phyloP scores from a whole-genome alignment of 352 stramenopile species.

The Pythium graminicola region DNA sequence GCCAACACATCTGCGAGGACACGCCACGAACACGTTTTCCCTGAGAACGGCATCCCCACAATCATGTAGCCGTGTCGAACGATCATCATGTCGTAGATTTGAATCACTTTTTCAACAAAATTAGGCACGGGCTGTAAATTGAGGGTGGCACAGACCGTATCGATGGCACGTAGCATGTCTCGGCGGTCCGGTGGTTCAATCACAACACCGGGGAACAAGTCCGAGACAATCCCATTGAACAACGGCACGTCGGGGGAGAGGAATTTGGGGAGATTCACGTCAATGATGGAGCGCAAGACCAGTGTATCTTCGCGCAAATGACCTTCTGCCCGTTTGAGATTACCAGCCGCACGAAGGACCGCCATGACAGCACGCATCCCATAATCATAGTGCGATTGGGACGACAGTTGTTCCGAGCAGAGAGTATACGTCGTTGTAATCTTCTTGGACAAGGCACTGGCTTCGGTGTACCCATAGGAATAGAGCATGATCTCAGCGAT shows the following conservation, averaged over 20 bases:
- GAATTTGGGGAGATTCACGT: constrained; percentile 96
- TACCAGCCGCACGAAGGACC: constrained; percentile 84
- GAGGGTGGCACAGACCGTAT: constrained; percentile 72
- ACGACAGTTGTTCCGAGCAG: constrained; percentile 85
- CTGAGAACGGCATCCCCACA: constrained; percentile 91
- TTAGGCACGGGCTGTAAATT: constrained; percentile 87
- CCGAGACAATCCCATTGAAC: constrained; percentile 94
- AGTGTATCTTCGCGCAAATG: constrained; percentile 92
- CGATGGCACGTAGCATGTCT: constrained; percentile 85
- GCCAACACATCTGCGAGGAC: constrained; percentile 88
- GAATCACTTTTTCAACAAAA: constrained; percentile 92
- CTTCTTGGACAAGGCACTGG: constrained; percentile 55
- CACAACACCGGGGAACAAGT: constrained; percentile 92
- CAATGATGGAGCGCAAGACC: constrained; percentile 90
- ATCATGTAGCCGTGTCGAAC: constrained; percentile 96
- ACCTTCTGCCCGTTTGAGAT: constrained; percentile 88
- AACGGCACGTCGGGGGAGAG: constrained; percentile 92
- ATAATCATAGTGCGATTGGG: constrained; percentile 90
- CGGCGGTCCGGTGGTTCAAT: constrained; percentile 82
- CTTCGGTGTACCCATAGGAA: constrained; percentile 72
- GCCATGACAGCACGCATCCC: constrained; percentile 89
- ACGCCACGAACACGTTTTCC: constrained; percentile 89
- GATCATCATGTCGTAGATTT: constrained; percentile 97
- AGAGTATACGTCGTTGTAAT: constrained; percentile 89
- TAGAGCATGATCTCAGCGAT: constrained; percentile 92